Evolutionary conservation across 306 rosid species (phyloP).

Genomic region (Abrus pulchellus): DNA sequence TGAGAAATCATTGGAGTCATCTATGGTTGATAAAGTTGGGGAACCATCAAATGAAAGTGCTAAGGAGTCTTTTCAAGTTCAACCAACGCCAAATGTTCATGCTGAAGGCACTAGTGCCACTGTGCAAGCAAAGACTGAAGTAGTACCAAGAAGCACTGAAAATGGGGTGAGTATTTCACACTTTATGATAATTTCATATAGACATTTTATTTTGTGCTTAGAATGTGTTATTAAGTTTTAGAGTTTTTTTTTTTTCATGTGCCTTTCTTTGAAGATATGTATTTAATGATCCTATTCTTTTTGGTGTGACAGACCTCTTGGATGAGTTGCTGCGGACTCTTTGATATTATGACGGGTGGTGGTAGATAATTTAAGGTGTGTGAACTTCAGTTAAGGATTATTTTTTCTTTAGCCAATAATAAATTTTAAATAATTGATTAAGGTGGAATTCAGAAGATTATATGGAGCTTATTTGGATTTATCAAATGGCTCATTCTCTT

Average conservation of each 20-base stretch:
- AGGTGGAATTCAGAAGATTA: not conserved
- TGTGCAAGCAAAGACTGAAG: slow-evolving; percentile 42
- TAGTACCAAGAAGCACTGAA: slow-evolving; percentile 45
- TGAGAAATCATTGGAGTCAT: slow-evolving; percentile 45
- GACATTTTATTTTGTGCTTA: not conserved
- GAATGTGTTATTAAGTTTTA: not conserved
- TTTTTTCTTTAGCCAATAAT: slow-evolving; percentile 1
- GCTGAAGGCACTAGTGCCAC: slow-evolving; percentile 47
- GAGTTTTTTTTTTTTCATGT: not conserved
- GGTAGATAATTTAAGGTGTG: slow-evolving; percentile 67
- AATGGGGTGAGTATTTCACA: slow-evolving; percentile 55
- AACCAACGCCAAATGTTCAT: slow-evolving; percentile 42
- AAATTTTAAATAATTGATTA: slow-evolving; percentile 4
- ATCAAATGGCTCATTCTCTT: no score
- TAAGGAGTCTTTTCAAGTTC: slow-evolving; percentile 33
- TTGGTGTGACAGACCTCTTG: slow-evolving; percentile 61
- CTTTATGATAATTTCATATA: slow-evolving; percentile 5
- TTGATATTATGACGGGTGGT: slow-evolving; percentile 59
- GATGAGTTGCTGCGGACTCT: slow-evolving; percentile 81
- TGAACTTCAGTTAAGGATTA: slow-evolving; percentile 1
- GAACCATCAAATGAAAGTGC: slow-evolving; percentile 53
- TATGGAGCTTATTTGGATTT: not conserved
- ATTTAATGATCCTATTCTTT: slow-evolving; percentile 17
- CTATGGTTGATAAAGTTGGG: slow-evolving; percentile 49
- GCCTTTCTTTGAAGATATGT: not conserved